These are phyloP conservation scores for Sporothrix dimorphospora DNA, from an alignment of 2,329 filamentous ascomycete genomes.

Conservation along the genomic window DNA sequence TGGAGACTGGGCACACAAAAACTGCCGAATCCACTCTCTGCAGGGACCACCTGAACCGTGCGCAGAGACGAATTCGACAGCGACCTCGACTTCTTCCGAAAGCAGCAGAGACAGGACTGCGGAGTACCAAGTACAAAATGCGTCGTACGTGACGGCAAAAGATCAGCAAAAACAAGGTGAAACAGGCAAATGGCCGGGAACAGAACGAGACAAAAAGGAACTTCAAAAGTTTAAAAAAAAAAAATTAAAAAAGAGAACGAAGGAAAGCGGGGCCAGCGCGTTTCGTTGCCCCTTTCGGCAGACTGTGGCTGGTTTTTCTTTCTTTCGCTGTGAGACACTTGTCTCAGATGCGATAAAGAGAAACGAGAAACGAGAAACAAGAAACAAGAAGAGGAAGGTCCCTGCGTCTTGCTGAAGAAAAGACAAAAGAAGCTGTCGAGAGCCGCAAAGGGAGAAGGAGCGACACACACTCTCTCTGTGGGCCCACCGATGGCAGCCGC, in stretches of 20 bases:
- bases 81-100: not conserved
- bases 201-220: not conserved
- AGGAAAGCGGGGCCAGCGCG: not conserved
- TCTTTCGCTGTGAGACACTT: not conserved
- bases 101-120: not conserved
- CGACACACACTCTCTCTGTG: not conserved
- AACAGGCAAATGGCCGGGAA: not conserved
- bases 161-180: not conserved
- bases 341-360: slow-evolving; percentile 10
- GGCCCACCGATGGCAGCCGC: not conserved
- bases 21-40: slow-evolving; percentile 17
- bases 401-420: slow-evolving; percentile 5
- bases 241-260: no score
- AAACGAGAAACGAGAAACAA: not conserved
- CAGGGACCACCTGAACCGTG: slow-evolving; percentile 21
- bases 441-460: not conserved
- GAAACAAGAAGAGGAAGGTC: not conserved
- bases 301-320: not conserved
- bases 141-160: not conserved
- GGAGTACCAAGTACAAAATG: no score
- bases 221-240: not conserved
- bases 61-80: not conserved
- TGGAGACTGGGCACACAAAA: not conserved
- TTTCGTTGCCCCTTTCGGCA: slow-evolving; percentile 15
- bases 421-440: not conserved